Evolutionary conservation across 2,329 filamentous ascomycete species (phyloP).

Genomic region (Paecilomyces sp.): DNA sequence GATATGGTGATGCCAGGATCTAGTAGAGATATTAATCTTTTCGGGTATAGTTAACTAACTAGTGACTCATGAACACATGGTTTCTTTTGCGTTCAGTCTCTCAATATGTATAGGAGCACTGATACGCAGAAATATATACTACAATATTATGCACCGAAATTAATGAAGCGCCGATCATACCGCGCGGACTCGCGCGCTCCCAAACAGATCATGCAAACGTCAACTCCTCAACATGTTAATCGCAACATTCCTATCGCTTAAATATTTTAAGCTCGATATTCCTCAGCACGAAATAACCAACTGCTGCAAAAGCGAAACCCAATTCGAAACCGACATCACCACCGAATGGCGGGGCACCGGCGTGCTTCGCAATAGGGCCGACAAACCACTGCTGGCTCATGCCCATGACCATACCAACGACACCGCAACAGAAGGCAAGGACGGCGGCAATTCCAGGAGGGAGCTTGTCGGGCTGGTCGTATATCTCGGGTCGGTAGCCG

Average conservation of each 20-base stretch:
- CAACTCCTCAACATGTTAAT: background rate
- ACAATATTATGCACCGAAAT: background rate
- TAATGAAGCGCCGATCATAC: too few species aligned
- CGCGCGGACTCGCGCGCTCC: background rate
- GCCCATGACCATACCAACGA: constrained; percentile 59
- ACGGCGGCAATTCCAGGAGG: constrained; percentile 59
- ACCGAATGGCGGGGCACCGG: constrained; percentile 40
- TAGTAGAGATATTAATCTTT: too few species aligned
- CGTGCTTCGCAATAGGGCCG: constrained; percentile 58
- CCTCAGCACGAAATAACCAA: constrained; percentile 47
- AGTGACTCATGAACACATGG: too few species aligned
- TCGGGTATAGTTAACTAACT: too few species aligned
- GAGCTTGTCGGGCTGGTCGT: constrained; percentile 51
- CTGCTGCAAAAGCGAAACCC: constrained; percentile 53
- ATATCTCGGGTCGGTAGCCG: constrained; percentile 54
- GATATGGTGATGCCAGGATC: too few species aligned
- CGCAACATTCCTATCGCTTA: constrained; percentile 24
- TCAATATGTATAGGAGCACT: background rate
- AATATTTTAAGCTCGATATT: constrained; percentile 42
- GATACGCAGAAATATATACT: background rate
- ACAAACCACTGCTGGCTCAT: constrained; percentile 66
- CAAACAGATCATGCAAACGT: background rate
- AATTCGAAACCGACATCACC: constrained; percentile 61
- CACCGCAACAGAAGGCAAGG: constrained; percentile 56
- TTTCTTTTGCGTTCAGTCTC: background rate